Evolutionary conservation across 345 rosid genomes (phyloP).

Genomic region (Melastoma malabathricum): DNA sequence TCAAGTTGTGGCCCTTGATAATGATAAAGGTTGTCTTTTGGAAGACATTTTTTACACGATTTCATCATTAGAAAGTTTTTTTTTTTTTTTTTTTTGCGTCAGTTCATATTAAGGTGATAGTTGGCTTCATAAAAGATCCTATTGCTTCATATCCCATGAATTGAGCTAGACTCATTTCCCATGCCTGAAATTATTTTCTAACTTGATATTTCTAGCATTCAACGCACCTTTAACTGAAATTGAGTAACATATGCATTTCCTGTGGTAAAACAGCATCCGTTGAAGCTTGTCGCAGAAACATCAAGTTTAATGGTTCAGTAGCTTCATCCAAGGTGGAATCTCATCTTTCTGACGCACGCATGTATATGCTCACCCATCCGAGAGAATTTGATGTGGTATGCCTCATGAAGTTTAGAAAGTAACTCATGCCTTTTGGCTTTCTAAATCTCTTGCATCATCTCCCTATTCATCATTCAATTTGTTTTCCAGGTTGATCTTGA

Average conservation of each 20-base stretch:
- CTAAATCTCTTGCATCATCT: slow-evolving; percentile 1
- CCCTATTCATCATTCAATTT: slow-evolving; percentile 1
- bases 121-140: too few relatives aligned
- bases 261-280: slow-evolving; percentile 40
- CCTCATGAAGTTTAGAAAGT: not conserved
- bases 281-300: slow-evolving; percentile 87
- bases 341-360: slow-evolving; percentile 90
- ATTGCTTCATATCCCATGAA: too few relatives aligned
- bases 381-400: slow-evolving; percentile 95
- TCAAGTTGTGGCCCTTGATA: slow-evolving; percentile 90
- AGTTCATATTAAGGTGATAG: too few relatives aligned
- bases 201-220: not conserved
- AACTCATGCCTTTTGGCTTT: too few relatives aligned
- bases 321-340: slow-evolving; percentile 89
- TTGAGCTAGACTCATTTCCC: too few relatives aligned
- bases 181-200: too few relatives aligned
- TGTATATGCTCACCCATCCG: slow-evolving; percentile 83
- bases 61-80: too few relatives aligned
- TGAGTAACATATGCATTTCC: not conserved
- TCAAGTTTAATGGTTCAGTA: slow-evolving; percentile 80
- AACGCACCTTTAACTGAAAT: not conserved
- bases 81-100: too few relatives aligned
- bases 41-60: not conserved
- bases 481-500: slow-evolving; percentile 91
- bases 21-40: slow-evolving; percentile 57